Percentiles rank a stretch among this genome's conserved stretches.
Evolutionary conservation across 495 filamentous ascomycete genomes (phyloP).

Genomic region (Aspergillus sclerotioniger): DNA sequence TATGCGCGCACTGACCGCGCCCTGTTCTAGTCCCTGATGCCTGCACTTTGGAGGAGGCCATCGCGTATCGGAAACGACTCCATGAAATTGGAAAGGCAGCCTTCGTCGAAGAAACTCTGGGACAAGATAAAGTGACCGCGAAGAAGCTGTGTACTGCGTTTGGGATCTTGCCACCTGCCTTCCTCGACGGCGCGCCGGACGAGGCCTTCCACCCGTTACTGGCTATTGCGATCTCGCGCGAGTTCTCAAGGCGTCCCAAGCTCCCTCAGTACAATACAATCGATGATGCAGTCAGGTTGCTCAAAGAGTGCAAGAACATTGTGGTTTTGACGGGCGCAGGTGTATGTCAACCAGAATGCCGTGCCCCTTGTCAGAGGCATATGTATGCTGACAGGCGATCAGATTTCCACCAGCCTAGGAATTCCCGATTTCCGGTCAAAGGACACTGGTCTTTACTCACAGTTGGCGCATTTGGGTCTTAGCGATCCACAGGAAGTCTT

Average conservation of each 20-base stretch:
- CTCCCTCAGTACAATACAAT: slow-evolving; percentile 78
- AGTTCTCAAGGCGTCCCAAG: slow-evolving; percentile 78
- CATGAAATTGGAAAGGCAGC: slow-evolving; percentile 70
- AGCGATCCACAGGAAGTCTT: slow-evolving; percentile 93
- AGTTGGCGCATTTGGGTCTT: slow-evolving; percentile 71
- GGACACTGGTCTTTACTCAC: slow-evolving; percentile 65
- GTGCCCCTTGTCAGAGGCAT: neutral
- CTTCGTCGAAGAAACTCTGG: slow-evolving; percentile 73
- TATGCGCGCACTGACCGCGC: slow-evolving; percentile 7
- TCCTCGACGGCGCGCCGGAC: slow-evolving; percentile 72
- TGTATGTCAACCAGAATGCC: slow-evolving; percentile 35
- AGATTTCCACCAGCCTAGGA: slow-evolving; percentile 73
- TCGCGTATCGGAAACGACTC: slow-evolving; percentile 63
- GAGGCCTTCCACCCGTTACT: slow-evolving; percentile 73
- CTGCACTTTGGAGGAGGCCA: slow-evolving; percentile 73
- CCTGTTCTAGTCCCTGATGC: slow-evolving; percentile 47
- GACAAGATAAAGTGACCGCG: slow-evolving; percentile 63
- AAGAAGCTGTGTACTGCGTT: slow-evolving; percentile 93
- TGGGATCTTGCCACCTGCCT: slow-evolving; percentile 71
- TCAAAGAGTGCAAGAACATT: slow-evolving; percentile 75
- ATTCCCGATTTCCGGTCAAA: slow-evolving; percentile 71
- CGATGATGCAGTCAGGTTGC: slow-evolving; percentile 78
- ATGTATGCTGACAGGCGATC: slow-evolving; percentile 1
- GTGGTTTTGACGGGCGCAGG: slow-evolving; percentile 94
- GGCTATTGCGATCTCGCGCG: slow-evolving; percentile 73